These are phyloP conservation scores for Brasenia schreberi DNA, from an alignment of 164 flowering plant genomes.

Conservation along the genomic window DNA sequence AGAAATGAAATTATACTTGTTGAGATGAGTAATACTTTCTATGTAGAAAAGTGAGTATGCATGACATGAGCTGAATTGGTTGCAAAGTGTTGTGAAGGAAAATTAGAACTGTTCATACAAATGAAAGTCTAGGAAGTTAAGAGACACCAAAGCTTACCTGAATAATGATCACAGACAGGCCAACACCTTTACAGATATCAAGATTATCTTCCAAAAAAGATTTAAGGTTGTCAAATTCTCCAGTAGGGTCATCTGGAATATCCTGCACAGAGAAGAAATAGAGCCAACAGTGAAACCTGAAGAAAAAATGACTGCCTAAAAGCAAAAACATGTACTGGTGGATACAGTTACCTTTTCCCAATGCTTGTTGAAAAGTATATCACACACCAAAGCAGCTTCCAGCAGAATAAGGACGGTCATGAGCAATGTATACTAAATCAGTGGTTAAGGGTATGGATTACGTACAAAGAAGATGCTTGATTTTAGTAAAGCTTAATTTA, in stretches of 20 bases:
- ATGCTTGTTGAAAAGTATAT: conserved; percentile 43
- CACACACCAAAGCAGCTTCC: conserved; percentile 57
- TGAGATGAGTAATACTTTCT: no score
- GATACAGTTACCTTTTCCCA: conserved; percentile 54
- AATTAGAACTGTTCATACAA: neutral
- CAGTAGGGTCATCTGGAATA: conserved; percentile 77
- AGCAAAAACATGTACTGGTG: neutral
- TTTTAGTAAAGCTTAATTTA: no score
- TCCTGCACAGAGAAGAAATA: conserved; percentile 27
- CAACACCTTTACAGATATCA: conserved; percentile 61
- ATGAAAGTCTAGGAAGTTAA: neutral
- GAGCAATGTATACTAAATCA: conserved; percentile 44
- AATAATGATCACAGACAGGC: conserved; percentile 37
- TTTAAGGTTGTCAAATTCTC: conserved; percentile 45
- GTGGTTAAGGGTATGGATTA: conserved; percentile 19
- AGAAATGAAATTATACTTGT: neutral
- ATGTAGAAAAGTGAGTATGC: no score
- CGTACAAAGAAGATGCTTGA: no score
- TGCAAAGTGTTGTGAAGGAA: neutral
- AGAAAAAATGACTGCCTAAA: neutral
- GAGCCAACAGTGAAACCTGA: neutral
- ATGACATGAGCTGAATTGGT: neutral
- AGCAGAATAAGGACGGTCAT: conserved; percentile 29
- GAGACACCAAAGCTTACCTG: conserved; percentile 34
- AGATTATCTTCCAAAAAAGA: conserved; percentile 40